Base-by-base conservation (phyloP, 2,329 filamentous ascomycete genomes). In the Metarhizium robertsii region DNA sequence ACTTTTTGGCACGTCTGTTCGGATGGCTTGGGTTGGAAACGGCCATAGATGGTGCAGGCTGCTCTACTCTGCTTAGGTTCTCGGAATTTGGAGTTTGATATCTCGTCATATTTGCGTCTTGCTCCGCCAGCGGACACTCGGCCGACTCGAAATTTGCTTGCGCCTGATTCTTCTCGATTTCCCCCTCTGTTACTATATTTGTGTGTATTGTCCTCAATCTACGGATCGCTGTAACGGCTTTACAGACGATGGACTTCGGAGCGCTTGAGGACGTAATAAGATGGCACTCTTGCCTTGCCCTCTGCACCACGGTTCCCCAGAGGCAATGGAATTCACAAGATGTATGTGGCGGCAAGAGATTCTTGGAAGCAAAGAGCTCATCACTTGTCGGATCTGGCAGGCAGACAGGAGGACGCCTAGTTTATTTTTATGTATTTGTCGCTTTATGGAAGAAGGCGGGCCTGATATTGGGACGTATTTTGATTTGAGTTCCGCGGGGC, bases 71-170 rank as follows among this genome's bases (percentile, higher is more conserved):
- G 66, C 67, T 69, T 68, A 66, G 66, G 66, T 71, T 69, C 63
- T 69, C 67, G 66, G 68, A 69, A 67, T 71, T 64, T 70, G 69
- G 71, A 71, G 69, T 71, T 72, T 71, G 68, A 70, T 71, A 69
- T 71, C 65, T 71, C 63, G 66, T 67, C 67, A 67, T 64, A 64
- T 62, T 64, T 62, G 60, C 63, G 63, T 64, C 65, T 64, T 61
- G 62, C 64, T 62, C 56, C 58, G 34, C 38, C 51, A 16, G 53
- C 43, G n/a, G 30, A 53, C 54, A 38, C 20, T 32, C 42, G 50
- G 50, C 42, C 34, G 48, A 46, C 25, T 51, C 38, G 52, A 34
- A 52, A 49, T 4, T 32, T 34, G 42, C 52, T 52, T 53, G 40
- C 47, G 29, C 48, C 36, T 30, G 36, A n/a, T 51, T 51, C 42